A percentile compares a stretch with the other conserved stretches of the same genome.
Conservation (phyloP, 2,329 filamentous ascomycete species). For the Pestalotiopsis sp. region DNA sequence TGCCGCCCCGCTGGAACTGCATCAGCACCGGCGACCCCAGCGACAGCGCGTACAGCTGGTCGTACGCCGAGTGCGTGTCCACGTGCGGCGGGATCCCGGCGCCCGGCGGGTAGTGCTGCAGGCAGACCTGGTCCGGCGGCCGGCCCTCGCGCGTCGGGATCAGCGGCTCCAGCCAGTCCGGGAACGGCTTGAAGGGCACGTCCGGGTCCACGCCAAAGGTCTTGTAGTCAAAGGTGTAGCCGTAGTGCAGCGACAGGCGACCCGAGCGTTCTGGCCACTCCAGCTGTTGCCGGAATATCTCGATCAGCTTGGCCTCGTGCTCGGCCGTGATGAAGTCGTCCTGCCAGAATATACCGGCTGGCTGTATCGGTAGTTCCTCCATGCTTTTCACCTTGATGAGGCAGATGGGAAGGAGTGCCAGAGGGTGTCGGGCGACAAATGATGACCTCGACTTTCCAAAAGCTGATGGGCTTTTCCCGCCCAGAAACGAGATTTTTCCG, state of each 20-base stretch:
- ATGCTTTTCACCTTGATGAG: slow-evolving; percentile 13
- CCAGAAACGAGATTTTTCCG: not conserved
- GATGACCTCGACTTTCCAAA: not conserved
- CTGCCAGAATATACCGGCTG: slow-evolving; percentile 45
- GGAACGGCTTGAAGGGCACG: slow-evolving; percentile 52
- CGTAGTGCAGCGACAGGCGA: slow-evolving; percentile 55
- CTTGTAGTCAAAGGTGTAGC: slow-evolving; percentile 61
- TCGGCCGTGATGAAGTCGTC: slow-evolving; percentile 47
- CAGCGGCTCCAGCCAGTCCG: slow-evolving; percentile 51
- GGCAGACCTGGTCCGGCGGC: slow-evolving; percentile 58
- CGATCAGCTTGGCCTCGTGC: slow-evolving; percentile 46
- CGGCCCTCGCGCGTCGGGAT: slow-evolving; percentile 46
- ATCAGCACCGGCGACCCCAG: slow-evolving; percentile 25
- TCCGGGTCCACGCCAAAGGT: slow-evolving; percentile 56
- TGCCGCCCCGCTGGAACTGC: slow-evolving; percentile 22
- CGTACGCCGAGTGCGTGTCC: slow-evolving; percentile 55
- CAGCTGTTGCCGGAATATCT: slow-evolving; percentile 46
- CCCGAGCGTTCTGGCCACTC: slow-evolving; percentile 49
- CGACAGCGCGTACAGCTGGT: slow-evolving; percentile 29
- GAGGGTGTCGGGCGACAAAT: not conserved
- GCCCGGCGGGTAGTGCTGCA: slow-evolving; percentile 57
- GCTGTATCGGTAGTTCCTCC: slow-evolving; percentile 29
- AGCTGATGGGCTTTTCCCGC: not conserved
- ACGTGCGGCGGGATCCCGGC: slow-evolving; percentile 64
- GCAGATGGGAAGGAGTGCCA: not conserved